phyloP scores from a whole-genome alignment of 2,329 filamentous ascomycete genomes.

The Trichoderma gracile region DNA sequence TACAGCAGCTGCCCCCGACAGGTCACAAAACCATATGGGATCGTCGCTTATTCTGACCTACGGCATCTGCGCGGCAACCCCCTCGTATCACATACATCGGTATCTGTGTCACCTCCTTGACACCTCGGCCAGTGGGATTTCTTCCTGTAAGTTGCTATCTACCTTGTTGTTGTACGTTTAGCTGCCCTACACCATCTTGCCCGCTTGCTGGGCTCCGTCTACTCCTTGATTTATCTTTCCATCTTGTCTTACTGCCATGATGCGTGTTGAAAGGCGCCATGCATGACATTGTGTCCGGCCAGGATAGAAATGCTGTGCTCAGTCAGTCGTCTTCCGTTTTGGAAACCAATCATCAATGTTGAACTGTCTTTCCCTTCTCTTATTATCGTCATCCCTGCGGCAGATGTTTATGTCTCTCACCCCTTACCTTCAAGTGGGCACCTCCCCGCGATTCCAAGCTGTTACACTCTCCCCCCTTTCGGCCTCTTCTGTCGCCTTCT shows the following conservation, averaged over 20 bases:
- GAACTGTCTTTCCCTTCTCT: neutral
- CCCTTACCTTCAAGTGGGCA: neutral
- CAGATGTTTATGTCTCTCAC: neutral
- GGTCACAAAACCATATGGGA: neutral
- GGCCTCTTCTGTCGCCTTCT: no score
- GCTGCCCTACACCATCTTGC: neutral
- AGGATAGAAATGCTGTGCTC: neutral
- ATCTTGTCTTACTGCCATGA: neutral
- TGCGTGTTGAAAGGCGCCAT: slow-evolving; percentile 18
- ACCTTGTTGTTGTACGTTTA: neutral
- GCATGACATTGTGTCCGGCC: slow-evolving; percentile 2
- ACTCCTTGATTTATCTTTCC: neutral
- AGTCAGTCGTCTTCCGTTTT: neutral
- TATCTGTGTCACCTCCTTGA: slow-evolving; percentile 16
- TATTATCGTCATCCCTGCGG: neutral
- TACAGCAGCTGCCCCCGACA: neutral
- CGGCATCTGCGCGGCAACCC: slow-evolving; percentile 13
- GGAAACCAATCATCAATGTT: slow-evolving; percentile 6
- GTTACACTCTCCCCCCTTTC: neutral
- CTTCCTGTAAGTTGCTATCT: slow-evolving; percentile 23
- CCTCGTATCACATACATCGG: neutral
- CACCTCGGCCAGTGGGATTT: slow-evolving; percentile 5
- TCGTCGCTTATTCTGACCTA: slow-evolving; percentile 22
- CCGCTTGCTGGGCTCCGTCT: neutral
- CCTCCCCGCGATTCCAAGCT: neutral